Conservation (phyloP, 1,139 yeast genomes). For the Blastobotrys capitulatus region DNA sequence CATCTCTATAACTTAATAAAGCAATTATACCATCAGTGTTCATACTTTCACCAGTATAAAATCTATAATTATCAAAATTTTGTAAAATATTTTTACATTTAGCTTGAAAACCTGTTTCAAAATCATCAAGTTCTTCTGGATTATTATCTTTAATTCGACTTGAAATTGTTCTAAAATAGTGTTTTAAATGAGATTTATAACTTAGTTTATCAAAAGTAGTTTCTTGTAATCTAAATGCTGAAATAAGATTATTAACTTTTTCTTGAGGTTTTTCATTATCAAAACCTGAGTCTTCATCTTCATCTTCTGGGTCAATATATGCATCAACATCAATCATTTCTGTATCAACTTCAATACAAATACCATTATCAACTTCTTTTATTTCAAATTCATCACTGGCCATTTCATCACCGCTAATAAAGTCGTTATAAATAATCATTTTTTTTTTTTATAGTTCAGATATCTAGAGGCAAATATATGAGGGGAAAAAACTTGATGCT, state of each 20-base stretch:
- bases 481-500: too few relatives aligned
- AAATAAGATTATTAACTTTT: slow-evolving; percentile 94
- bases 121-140: slow-evolving; percentile 79
- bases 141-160: slow-evolving; percentile 71
- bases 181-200: slow-evolving; percentile 91
- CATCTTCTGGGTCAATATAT: slow-evolving; percentile 99
- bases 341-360: slow-evolving; percentile 96
- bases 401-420: slow-evolving; percentile 90
- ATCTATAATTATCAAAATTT: slow-evolving; percentile 98
- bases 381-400: slow-evolving; percentile 95
- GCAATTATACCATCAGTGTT: slow-evolving; percentile 99
- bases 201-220: slow-evolving; percentile 97
- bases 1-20: slow-evolving; percentile 99
- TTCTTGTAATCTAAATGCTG: slow-evolving; percentile 97
- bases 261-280: slow-evolving; percentile 74
- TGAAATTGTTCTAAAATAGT: slow-evolving; percentile 96
- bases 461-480: too few relatives aligned
- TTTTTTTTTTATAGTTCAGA: too few relatives aligned
- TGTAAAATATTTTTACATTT: slow-evolving; percentile 94
- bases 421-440: slow-evolving; percentile 46
- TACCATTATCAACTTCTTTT: slow-evolving; percentile 71
- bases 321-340: slow-evolving; percentile 87
- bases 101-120: slow-evolving; percentile 95
- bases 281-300: slow-evolving; percentile 90
- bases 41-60: slow-evolving; percentile 99